Base-by-base conservation (phyloP, 768 basidiomycete species). In the Russula sp. region DNA sequence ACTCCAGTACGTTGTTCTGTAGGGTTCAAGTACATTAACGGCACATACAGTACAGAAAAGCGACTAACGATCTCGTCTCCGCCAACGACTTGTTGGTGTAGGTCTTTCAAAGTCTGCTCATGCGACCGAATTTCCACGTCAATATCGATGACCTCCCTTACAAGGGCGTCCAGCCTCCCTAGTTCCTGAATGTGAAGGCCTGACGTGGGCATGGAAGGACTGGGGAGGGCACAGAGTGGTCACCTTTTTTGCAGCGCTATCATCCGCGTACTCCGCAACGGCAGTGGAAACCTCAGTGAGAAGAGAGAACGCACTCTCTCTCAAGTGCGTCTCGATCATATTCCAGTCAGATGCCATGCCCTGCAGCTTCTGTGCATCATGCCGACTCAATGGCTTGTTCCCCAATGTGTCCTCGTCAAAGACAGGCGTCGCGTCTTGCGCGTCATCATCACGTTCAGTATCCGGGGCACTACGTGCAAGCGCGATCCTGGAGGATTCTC, bases 101-200 rank as follows among this genome's bases (percentile, higher is more conserved):
- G 73, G 8, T 77, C 78, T 35, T 77, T 76, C 50, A 93, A 72
- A 7, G 78, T 74, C 32, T 76, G 65, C 59, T 80, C 79, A 65
- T 91, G 84, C 5, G 77, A 73, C 16, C 71, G 73, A 75, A 91
- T 82, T 67, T 86, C 83, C 3, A 79, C 73, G 49, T 82, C 77
- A 14, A 87, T 77, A 67, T 92, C 88, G 25, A 93, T 75, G 3
- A 89, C 75, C 48, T 81, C 77, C 68, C 80, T 84, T 81, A 93
- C 87, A 51, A 86, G 75, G 22, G 50, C 42, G 60, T 95, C 91
- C 4, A 93, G 76, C 63, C 83, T 78, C 20, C 72, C 73, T 25
- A 90, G 69, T 38, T 78, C 76, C 87, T 88, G 60, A 41, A 54
- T 51, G 51, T 20, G 46, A 54, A 56, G 13, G 22, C 32, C 59